Base-by-base conservation (phyloP, 2,329 filamentous ascomycete species). In the Colletotrichum orbiculare region DNA sequence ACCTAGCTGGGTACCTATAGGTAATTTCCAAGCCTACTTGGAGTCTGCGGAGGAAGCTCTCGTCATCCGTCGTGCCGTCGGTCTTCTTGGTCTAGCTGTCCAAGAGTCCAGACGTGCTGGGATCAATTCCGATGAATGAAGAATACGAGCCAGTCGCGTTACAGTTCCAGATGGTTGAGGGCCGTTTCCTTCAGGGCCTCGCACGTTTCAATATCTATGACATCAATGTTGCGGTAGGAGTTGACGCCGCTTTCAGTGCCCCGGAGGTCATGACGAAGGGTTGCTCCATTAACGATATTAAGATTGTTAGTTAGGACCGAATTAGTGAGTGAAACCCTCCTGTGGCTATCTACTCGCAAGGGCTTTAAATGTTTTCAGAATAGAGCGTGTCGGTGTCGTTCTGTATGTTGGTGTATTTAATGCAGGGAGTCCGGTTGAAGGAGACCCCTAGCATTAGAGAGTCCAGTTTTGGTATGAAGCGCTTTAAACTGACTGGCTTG, bases 341-440 rank as follows among this genome's bases (percentile, higher is more conserved):
- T 5, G 25, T 25, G 70, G 60, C 66, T 69, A 39, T 45, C 38
- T 39, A 54, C 56, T 72, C 84, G 73, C 83, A 84, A n/a, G 82
- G 82, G 5, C 82, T 82, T 70, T 82, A 73, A 7, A 79, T 82
- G 13, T 78, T 79, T 61, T 84, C 81, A 0, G 80, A 79, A 2
- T 75, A 76, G 33, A 84, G 73, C 37, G 83, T 75, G 58, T 82
- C 84, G 15, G 78, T 78, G 15, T 73, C 73, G 63, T 78, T 77
- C 38, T 52, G 56, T 3, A 59, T 59, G 38, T 46, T 52, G 39
- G 47, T 59, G 56, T 59, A 25, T 5, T 5, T 25, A 73, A 72
- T 7, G 71, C 70, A 67, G 79, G 78, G 8, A 79, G 66, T 67
- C 60, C 73, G 41, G 70, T 58, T 12, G 72, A 69, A 15, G 70